phyloP scores from a whole-genome alignment of 345 rosid species.

The Hevea brasiliensis region DNA sequence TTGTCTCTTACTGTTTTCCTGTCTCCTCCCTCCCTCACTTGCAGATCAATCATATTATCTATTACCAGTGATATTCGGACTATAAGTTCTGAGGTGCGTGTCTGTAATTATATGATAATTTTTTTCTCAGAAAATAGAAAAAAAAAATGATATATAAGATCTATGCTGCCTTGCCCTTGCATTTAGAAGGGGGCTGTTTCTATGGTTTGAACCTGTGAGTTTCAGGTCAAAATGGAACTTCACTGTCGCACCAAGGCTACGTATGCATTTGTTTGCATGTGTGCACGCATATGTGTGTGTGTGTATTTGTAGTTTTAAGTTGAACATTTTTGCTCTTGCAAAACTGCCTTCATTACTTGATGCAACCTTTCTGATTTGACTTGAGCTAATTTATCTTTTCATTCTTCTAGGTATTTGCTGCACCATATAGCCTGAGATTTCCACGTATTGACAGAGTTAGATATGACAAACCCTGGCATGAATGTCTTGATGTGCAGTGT shows the following conservation, averaged over 20 bases:
- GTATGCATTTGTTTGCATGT: background rate
- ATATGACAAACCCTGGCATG: slow-evolving; percentile 98
- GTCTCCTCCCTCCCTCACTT: slow-evolving; percentile 12
- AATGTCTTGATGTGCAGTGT: slow-evolving; percentile 94
- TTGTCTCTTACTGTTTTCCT: slow-evolving; percentile 14
- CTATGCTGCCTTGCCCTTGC: background rate
- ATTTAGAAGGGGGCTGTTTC: background rate
- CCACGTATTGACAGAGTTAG: slow-evolving; percentile 94
- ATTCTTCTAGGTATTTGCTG: slow-evolving; percentile 74
- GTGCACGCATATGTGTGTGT: no score
- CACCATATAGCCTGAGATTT: slow-evolving; percentile 92
- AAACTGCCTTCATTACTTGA: background rate
- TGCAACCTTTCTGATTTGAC: background rate
- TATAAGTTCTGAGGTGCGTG: slow-evolving; percentile 85
- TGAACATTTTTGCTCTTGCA: background rate
- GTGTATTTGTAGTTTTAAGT: background rate
- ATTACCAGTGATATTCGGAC: slow-evolving; percentile 94
- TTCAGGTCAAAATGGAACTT: background rate
- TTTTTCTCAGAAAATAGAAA: background rate
- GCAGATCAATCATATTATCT: slow-evolving; percentile 84
- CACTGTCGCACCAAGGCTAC: background rate
- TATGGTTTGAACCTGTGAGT: background rate
- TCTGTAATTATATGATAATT: slow-evolving; percentile 4
- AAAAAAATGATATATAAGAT: background rate
- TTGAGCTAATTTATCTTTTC: background rate